phyloP scores from a whole-genome alignment of 75 land plant species.

The Larix kaempferi region DNA sequence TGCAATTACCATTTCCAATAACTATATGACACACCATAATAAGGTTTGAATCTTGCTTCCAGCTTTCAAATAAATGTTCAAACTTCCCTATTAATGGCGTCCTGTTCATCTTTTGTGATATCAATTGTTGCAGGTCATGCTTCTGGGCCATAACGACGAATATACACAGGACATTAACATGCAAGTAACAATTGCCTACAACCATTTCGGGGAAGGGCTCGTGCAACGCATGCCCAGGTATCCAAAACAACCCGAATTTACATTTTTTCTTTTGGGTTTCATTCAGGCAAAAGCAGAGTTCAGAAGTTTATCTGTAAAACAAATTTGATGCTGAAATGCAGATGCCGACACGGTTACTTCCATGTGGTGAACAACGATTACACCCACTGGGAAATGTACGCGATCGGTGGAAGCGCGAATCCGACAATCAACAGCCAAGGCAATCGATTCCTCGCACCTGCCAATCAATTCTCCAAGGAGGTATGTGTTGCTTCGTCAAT shows the following conservation, averaged over 20 bases:
- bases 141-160: constrained; percentile 7
- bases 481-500: neutral
- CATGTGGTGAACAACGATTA: constrained; percentile 51
- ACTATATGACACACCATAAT: constrained; percentile 21
- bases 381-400: constrained; percentile 42
- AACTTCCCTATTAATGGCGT: too few relatives aligned
- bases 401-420: constrained; percentile 45
- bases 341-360: constrained; percentile 50
- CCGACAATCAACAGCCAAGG: constrained; percentile 55
- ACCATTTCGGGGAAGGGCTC: constrained; percentile 35
- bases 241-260: neutral
- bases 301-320: too few relatives aligned
- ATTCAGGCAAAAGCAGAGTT: too few relatives aligned
- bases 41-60: constrained; percentile 3
- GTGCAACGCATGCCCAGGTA: constrained; percentile 42
- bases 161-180: constrained; percentile 12
- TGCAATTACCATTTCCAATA: constrained; percentile 23
- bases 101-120: too few relatives aligned
- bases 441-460: constrained; percentile 38
- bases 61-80: too few relatives aligned
- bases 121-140: constrained; percentile 7
- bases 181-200: constrained; percentile 46
- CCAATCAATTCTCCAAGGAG: constrained; percentile 15
- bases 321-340: neutral
- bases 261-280: neutral